Base-by-base conservation (phyloP, 352 stramenopile species). In the Phytopythium sindhum region DNA sequence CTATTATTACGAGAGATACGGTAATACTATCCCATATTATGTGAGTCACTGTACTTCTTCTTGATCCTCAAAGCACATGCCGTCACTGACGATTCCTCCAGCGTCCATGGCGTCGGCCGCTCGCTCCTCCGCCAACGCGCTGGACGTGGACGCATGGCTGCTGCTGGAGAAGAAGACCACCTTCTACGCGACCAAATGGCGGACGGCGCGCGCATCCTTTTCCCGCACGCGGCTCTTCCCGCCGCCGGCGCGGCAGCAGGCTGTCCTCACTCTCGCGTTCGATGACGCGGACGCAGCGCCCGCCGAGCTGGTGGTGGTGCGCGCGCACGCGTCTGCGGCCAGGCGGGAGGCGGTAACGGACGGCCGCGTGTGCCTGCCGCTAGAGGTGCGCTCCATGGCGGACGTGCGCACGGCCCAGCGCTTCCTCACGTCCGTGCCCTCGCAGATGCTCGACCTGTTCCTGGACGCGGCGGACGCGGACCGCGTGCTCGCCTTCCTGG, bases 361-460 rank as follows among this genome's bases (percentile, higher is more conserved):
- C 26, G 47, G 42, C 28, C 26, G 48, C 29, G 55, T 54, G 56
- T 57, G 73, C 35, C 52, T 86, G 39, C 47, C 72, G 47, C 19
- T 86, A 42, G 77, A 75, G 12, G 73, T 82, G 41, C 65, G 77
- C 17, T 31, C 68, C n/a, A 72, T 86, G 57, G 71, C 66, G 33
- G 77, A 84, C 55, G 67, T 84, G 28, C 71, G 58, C 15, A 63
- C 60, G 6, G 63, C 73, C 12, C 75, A 75, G 57, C 53, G 67
- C 44, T 86, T 83, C 61, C 75, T 84, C 41, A 86, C 75, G 15
- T 72, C 77, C 21, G 74, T 65, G 2, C 72, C 69, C 11, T 70
- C 73, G 4, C 64, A 70, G 55, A 45, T 60, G 0, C 55, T 86
- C 12, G 71, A 80, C 56, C 21, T 86, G n/a, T 86, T 75, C 48